Percentiles rank a stretch among this genome's conserved stretches.
Evolutionary conservation across 2,329 filamentous ascomycete genomes (phyloP).

Genomic region (Paecilomyces fulvus): DNA sequence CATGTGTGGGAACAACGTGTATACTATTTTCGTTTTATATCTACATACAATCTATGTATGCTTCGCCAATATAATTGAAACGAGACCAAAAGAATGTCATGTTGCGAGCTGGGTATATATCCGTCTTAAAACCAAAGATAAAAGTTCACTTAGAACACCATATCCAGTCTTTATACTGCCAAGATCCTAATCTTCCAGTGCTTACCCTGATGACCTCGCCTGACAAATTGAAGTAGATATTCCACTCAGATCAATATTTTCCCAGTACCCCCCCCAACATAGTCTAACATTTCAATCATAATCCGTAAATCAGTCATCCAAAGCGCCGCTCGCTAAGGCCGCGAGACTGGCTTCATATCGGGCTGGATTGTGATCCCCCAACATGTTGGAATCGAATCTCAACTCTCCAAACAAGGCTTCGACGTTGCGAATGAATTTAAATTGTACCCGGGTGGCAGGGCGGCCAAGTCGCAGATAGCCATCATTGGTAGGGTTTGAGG

Average conservation of each 20-base stretch:
- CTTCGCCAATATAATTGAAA: background rate
- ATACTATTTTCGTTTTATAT: background rate
- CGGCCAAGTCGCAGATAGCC: conserved; percentile 45
- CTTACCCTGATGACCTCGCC: background rate
- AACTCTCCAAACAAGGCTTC: conserved; percentile 63
- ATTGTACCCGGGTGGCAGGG: conserved; percentile 59
- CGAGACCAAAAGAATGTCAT: background rate
- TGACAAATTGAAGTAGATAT: background rate
- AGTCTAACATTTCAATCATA: background rate
- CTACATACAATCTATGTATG: background rate
- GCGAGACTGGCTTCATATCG: conserved; percentile 63
- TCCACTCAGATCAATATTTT: conserved; percentile 5
- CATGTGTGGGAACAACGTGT: background rate
- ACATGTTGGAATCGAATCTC: conserved; percentile 62
- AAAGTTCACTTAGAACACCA: background rate
- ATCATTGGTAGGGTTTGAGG: conserved; percentile 30
- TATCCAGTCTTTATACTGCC: background rate
- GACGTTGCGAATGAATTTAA: conserved; percentile 64
- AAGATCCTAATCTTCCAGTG: background rate
- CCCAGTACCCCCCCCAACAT: conserved; percentile 10
- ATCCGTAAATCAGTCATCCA: conserved; percentile 27
- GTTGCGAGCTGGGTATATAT: background rate
- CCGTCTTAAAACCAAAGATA: background rate
- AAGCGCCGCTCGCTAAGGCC: conserved; percentile 44
- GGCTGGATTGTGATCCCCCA: conserved; percentile 67